Base-by-base conservation (phyloP, 1,284 basidiomycete species). In the Cryptococcus deneoformans region DNA sequence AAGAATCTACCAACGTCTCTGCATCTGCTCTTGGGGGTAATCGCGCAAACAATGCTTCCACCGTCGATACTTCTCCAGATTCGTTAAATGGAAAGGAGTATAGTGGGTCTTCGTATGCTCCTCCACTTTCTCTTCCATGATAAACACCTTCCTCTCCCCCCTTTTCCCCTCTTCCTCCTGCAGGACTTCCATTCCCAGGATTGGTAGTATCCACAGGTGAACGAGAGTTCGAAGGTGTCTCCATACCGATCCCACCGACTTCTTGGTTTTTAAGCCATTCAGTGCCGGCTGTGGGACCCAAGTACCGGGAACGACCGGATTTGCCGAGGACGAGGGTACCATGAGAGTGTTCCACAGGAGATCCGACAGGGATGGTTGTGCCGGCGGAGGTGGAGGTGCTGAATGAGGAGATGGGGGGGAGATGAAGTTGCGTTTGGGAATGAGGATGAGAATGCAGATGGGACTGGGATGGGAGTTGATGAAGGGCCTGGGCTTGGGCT, bases 241-340 rank as follows among this genome's bases (percentile, higher is more conserved):
- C 29, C 29, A 29, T 29, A 12, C 35, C 24, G 43, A 3, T 58
- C 65, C 58, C 37, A 68, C 29, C 29, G 29, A 29, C 29, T 29
- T 29, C 29, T 29, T 29, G 65, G 34, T 73, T 66, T 50, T 69
- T 70, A 16, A 73, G 39, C 71, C 71, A 73, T 52, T 73, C 70
- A 10, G 66, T 70, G 0, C 66, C 71, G 0, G 70, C 71, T 7
- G 67, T 68, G 2, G 70, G 66, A 1, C 71, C 71, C 24, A 73
- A 53, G 57, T 67, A 73, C 46, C 66, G 65, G 36, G 66, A 67
- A 36, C 69, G 57, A 3, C 71, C 71, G 9, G 62, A 57, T 9
- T 60, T 54, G 16, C 64, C 69, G 1, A 73, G 58, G 7, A 71
- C 69, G 12, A 73, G 58, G 6, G 70, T 72, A 0, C 71, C 71